These are phyloP conservation scores for Ophiostoma triangulosporum DNA, from an alignment of 2,329 filamentous ascomycete species.

Conservation along the genomic window DNA sequence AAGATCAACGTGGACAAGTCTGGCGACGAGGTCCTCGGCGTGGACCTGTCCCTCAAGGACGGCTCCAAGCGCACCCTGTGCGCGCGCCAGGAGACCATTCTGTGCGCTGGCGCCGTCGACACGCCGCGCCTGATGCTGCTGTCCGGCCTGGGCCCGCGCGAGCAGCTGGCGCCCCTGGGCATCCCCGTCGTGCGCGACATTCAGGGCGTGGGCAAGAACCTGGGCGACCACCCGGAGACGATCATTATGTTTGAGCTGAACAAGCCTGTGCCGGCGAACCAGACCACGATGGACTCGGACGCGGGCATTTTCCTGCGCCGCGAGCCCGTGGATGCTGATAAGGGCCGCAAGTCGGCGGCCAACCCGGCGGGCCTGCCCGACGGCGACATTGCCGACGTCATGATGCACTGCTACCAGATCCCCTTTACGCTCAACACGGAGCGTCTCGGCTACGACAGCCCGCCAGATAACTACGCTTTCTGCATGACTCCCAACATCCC, in stretches of 20 bases:
- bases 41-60: slow-evolving; percentile 47
- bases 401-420: slow-evolving; percentile 97
- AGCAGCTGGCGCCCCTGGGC: slow-evolving; percentile 38
- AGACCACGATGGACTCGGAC: slow-evolving; percentile 86
- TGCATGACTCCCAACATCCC: slow-evolving; percentile 92
- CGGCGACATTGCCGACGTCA: slow-evolving; percentile 67
- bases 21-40: slow-evolving; percentile 48
- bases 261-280: slow-evolving; percentile 58
- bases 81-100: slow-evolving; percentile 62
- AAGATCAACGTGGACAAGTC: slow-evolving; percentile 52
- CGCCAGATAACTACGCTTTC: slow-evolving; percentile 55
- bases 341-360: slow-evolving; percentile 34
- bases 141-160: slow-evolving; percentile 42
- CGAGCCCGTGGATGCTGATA: slow-evolving; percentile 56
- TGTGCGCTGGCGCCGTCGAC: slow-evolving; percentile 69
- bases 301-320: slow-evolving; percentile 79
- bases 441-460: slow-evolving; percentile 55
- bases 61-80: slow-evolving; percentile 41
- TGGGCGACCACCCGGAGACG: slow-evolving; percentile 46
- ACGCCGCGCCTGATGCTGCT: slow-evolving; percentile 55
- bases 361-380: slow-evolving; percentile 42
- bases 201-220: slow-evolving; percentile 46
- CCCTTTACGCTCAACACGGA: slow-evolving; percentile 79
- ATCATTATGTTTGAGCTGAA: slow-evolving; percentile 66
- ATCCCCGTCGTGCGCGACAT: slow-evolving; percentile 44